Base-by-base conservation (phyloP, 2,329 filamentous ascomycete genomes). In the Rhytidhysteron rufulum region DNA sequence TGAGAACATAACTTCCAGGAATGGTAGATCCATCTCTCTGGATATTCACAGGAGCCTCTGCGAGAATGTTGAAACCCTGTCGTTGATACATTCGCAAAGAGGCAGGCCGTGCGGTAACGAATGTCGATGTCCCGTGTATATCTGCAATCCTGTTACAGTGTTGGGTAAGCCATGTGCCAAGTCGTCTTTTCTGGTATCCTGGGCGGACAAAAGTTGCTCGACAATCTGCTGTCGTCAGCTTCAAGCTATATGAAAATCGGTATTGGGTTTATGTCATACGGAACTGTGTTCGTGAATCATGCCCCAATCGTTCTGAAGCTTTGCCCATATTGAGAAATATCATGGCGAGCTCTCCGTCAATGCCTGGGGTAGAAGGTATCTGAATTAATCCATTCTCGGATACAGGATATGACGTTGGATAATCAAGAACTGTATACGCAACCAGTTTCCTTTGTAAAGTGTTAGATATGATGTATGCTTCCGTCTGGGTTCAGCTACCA, bases 151-250 rank as follows among this genome's bases (percentile, higher is more conserved):
- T n/a, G n/a, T 36, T 36, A 22, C 20, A 36, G n/a, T 36, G 13
- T 9, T 22, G 34, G 7, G 19, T 24, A n/a, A 36, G 34, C 21
- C 21, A 9, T 3, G 34, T 24, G 17, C 34, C 34, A 4, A 24
- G 18, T 19, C 20, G 19, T 9, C 20, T 13, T 8, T n/a, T 13
- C 16, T 36, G 19, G 21, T 20, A 36, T 9, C 27, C 10, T 15
- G 34, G 34, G 21, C 16, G 34, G 27, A 36, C 20, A 24, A 36
- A 36, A n/a, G 34, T 36, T n/a, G 19, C 20, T 24, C 21, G 19
- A 5, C 22, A n/a, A 9, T 10, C 34, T 25, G 3, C 13, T n/a
- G n/a, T n/a, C n/a, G n/a, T n/a, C n/a, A n/a, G n/a, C n/a, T n/a
- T n/a, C n/a, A n/a, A n/a, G n/a, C n/a, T n/a, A n/a, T n/a, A n/a